Conservation (phyloP, 768 basidiomycete genomes). For the Chlorophyllum brunneum region DNA sequence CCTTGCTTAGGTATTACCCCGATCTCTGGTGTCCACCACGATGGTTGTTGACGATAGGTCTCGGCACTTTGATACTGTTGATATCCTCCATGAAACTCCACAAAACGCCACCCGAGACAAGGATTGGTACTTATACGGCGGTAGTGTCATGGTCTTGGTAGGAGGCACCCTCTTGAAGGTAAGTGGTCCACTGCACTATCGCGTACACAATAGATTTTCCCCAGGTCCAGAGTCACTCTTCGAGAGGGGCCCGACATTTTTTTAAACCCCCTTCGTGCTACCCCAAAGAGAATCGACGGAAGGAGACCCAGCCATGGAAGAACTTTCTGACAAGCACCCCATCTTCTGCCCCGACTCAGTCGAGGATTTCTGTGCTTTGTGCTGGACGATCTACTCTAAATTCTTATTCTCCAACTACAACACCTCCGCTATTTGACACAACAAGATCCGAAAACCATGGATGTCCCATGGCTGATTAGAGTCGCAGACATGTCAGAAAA, state of each 20-base stretch:
- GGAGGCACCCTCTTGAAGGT: background rate
- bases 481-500: background rate
- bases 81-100: no score
- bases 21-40: no score
- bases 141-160: background rate
- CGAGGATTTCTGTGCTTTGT: constrained; percentile 17
- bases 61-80: no score
- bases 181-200: background rate
- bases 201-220: background rate
- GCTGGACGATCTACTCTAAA: constrained; percentile 19
- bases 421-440: background rate
- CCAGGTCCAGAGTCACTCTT: background rate
- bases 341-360: constrained; percentile 12
- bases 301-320: background rate
- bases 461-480: background rate
- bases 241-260: background rate
- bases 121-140: background rate
- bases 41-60: no score
- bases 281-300: background rate
- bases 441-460: background rate
- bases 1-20: no score
- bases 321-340: constrained; percentile 13
- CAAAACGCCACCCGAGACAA: no score
- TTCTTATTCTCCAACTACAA: constrained; percentile 1
- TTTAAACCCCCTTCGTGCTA: background rate